Evolutionary conservation across 768 basidiomycete species (phyloP).

Genomic region (Mycena rosella): DNA sequence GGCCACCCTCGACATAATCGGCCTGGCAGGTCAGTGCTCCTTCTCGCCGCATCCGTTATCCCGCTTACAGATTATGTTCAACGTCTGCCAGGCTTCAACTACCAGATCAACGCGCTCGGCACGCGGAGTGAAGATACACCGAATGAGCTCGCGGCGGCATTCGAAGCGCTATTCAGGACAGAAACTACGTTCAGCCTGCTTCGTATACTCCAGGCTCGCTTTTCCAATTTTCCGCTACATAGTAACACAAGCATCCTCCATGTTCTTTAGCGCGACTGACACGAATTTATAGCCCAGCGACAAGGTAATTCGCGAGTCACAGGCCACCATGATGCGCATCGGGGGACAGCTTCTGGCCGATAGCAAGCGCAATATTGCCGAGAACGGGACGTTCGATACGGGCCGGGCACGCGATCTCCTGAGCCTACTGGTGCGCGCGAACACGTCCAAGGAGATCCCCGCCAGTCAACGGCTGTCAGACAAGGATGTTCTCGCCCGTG

Average conservation of each 20-base stretch:
- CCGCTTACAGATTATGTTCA: too few relatives aligned
- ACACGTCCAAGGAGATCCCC: slow-evolving; percentile 70
- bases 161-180: slow-evolving; percentile 54
- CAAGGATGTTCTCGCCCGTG: slow-evolving; percentile 69
- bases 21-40: too few relatives aligned
- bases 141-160: slow-evolving; percentile 59
- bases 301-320: slow-evolving; percentile 37
- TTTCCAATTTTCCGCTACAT: slow-evolving; percentile 48
- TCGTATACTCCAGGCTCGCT: slow-evolving; percentile 38
- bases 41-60: too few relatives aligned
- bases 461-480: slow-evolving; percentile 68
- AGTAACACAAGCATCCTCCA: slow-evolving; percentile 32
- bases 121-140: slow-evolving; percentile 30
- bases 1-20: slow-evolving; percentile 71
- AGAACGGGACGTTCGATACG: slow-evolving; percentile 45
- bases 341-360: slow-evolving; percentile 61
- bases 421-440: slow-evolving; percentile 70
- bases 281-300: slow-evolving; percentile 43
- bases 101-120: slow-evolving; percentile 32
- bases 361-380: slow-evolving; percentile 57
- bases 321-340: slow-evolving; percentile 60
- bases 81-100: slow-evolving; percentile 31
- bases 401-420: slow-evolving; percentile 64
- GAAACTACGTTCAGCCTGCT: slow-evolving; percentile 48
- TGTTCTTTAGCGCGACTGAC: too few relatives aligned